phyloP scores from a whole-genome alignment of 2,329 filamentous ascomycete genomes.

The Cladophialophora carrionii region DNA sequence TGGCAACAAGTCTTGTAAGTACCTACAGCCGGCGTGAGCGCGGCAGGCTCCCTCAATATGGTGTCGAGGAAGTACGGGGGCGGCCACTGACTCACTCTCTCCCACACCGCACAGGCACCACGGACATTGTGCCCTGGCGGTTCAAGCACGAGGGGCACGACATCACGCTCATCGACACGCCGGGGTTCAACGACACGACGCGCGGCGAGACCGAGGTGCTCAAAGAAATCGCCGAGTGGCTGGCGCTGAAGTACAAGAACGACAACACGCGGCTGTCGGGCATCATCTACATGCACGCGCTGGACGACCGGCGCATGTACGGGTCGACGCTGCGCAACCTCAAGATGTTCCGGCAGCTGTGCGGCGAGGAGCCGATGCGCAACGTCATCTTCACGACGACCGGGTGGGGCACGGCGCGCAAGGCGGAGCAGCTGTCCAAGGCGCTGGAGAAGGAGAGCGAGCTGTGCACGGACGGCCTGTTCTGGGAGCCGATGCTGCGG shows the following conservation, averaged over 20 bases:
- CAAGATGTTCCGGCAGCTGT: conserved; percentile 27
- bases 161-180: conserved; percentile 27
- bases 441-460: background rate
- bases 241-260: conserved; percentile 12
- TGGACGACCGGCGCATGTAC: conserved; percentile 23
- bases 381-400: conserved; percentile 24
- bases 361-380: conserved; percentile 10
- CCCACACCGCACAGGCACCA: background rate
- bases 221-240: conserved; percentile 22
- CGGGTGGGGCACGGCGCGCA: conserved; percentile 17
- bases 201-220: conserved; percentile 23
- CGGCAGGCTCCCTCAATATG: no score
- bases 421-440: background rate
- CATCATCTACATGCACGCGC: conserved; percentile 32
- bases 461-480: background rate
- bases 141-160: background rate
- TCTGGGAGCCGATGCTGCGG: conserved; percentile 3
- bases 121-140: background rate
- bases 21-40: no score
- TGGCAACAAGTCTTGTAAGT: conserved; percentile 5
- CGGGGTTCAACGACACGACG: conserved; percentile 31
- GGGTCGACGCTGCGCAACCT: conserved; percentile 25
- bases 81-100: background rate
- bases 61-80: no score
- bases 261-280: conserved; percentile 14